Evolutionary conservation across 164 flowering plant species (phyloP).

Genomic region (Tetracentron sinense): DNA sequence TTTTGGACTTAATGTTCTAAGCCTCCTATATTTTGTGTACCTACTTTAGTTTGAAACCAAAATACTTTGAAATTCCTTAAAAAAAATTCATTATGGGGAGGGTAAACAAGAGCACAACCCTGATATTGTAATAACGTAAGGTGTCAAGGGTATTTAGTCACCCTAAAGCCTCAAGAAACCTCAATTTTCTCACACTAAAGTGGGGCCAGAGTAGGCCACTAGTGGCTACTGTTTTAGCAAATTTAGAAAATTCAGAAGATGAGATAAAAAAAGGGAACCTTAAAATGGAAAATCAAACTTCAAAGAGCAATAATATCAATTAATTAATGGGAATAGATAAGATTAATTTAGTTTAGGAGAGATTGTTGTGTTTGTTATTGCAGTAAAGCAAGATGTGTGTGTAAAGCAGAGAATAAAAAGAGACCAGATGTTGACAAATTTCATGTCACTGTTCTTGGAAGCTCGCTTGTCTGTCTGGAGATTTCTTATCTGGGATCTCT

Average conservation of each 20-base stretch:
- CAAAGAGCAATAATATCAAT: not conserved
- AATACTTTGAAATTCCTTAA: not conserved
- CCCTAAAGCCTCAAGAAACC: not conserved
- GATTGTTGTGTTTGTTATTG: constrained; percentile 4
- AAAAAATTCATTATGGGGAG: no score
- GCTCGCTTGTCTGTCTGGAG: constrained; percentile 78
- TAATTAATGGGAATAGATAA: not conserved
- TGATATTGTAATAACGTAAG: not conserved
- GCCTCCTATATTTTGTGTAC: no score
- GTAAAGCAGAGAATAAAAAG: constrained; percentile 82
- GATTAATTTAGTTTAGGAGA: not conserved
- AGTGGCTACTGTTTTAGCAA: not conserved
- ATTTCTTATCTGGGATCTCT: constrained; percentile 97
- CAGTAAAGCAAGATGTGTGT: constrained; percentile 1
- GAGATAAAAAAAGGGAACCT: not conserved
- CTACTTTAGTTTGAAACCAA: not conserved
- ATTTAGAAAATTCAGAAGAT: not conserved
- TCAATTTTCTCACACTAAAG: not conserved
- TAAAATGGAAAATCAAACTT: not conserved
- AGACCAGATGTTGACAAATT: constrained; percentile 99
- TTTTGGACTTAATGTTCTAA: no score
- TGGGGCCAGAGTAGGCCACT: not conserved
- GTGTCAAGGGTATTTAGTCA: not conserved
- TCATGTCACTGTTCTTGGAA: constrained; percentile 91
- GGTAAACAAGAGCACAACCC: not conserved